phyloP scores from a whole-genome alignment of 148 eudicot species.

The Camellia granthamiana region DNA sequence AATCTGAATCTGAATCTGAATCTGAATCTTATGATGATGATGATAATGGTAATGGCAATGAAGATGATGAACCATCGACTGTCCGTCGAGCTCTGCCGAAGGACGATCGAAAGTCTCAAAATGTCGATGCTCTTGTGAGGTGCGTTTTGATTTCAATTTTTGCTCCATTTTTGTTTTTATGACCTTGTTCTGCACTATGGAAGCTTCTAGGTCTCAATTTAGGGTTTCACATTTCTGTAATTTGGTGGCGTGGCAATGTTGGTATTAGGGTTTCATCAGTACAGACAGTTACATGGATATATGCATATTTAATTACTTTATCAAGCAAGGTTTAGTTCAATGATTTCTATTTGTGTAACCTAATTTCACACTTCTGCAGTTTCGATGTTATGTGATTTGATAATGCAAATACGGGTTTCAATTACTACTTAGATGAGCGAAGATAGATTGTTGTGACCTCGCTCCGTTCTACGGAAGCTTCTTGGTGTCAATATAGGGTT shows the following conservation, averaged over 20 bases:
- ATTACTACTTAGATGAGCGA: not conserved
- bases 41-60: not conserved
- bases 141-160: slow-evolving; percentile 14
- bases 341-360: not conserved
- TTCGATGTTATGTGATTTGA: not conserved
- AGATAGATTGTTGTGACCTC: not conserved
- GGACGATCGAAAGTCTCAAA: slow-evolving; percentile 41
- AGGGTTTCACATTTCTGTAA: slow-evolving; percentile 2
- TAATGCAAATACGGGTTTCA: not conserved
- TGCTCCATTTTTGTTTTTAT: not conserved
- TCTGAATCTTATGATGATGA: slow-evolving; percentile 1
- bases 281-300: too few species aligned
- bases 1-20: slow-evolving; percentile 2
- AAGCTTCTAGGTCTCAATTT: not conserved
- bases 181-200: not conserved
- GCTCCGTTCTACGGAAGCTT: not conserved
- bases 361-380: not conserved
- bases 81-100: not conserved
- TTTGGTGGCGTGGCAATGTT: not conserved
- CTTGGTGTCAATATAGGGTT: not conserved
- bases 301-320: not conserved
- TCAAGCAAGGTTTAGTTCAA: not conserved
- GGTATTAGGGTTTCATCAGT: not conserved
- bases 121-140: slow-evolving; percentile 62
- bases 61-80: slow-evolving; percentile 15